Evolutionary conservation across 176 grass and related monocot genomes (phyloP).

Genomic region (Dendrocalamus sinicus): DNA sequence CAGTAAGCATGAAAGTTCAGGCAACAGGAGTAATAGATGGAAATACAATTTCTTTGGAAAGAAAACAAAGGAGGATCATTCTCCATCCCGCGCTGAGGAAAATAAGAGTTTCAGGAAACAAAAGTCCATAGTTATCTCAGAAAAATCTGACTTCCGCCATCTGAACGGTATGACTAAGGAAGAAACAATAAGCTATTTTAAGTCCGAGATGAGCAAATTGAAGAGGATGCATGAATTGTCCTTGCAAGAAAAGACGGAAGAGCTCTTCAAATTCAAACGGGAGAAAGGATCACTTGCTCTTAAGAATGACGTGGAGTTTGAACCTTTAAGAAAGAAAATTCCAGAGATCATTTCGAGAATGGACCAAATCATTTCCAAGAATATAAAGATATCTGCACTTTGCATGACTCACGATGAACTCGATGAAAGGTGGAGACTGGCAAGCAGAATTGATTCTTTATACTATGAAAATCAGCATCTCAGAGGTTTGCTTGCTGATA

Average conservation of each 20-base stretch:
- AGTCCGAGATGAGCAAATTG: slow-evolving; percentile 88
- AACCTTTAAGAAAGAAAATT: slow-evolving; percentile 80
- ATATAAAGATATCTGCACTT: slow-evolving; percentile 53
- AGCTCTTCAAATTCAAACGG: slow-evolving; percentile 85
- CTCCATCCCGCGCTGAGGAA: slow-evolving; percentile 51
- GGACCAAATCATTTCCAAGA: slow-evolving; percentile 74
- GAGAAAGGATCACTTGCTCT: slow-evolving; percentile 78
- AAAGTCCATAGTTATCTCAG: slow-evolving; percentile 58
- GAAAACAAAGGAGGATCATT: slow-evolving; percentile 62
- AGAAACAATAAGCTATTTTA: slow-evolving; percentile 85
- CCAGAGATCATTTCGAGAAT: slow-evolving; percentile 76
- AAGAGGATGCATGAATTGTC: slow-evolving; percentile 76
- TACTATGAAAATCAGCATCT: slow-evolving; percentile 76
- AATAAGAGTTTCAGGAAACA: slow-evolving; percentile 59
- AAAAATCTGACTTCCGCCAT: slow-evolving; percentile 82
- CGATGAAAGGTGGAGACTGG: slow-evolving; percentile 59
- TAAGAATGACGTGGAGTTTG: slow-evolving; percentile 85
- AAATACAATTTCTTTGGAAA: slow-evolving; percentile 76
- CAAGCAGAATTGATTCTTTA: slow-evolving; percentile 69
- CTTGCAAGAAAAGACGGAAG: slow-evolving; percentile 89
- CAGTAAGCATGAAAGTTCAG: slow-evolving; percentile 61
- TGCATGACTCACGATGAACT: slow-evolving; percentile 47
- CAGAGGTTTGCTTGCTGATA: slow-evolving; percentile 73
- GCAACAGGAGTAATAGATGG: slow-evolving; percentile 71
- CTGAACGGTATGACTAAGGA: slow-evolving; percentile 73